These are phyloP conservation scores for Aureobasidium sp. DNA, from an alignment of 2,329 filamentous ascomycete species.

Conservation along the genomic window DNA sequence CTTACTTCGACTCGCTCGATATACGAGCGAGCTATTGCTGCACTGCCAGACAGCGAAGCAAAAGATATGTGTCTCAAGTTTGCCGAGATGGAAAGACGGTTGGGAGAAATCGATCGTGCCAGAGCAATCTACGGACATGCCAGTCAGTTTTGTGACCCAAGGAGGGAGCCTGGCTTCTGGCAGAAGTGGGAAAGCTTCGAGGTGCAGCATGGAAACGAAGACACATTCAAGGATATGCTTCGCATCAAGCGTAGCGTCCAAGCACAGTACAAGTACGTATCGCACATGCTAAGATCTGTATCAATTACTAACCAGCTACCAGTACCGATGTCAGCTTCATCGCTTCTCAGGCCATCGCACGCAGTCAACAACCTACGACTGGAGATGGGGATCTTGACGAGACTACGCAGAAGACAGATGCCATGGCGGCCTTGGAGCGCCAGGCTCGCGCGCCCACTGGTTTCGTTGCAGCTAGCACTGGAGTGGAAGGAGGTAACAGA, in stretches of 20 bases:
- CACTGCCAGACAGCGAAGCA: slow-evolving; percentile 86
- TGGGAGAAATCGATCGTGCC: slow-evolving; percentile 91
- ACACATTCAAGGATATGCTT: slow-evolving; percentile 99
- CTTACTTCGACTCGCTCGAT: slow-evolving; percentile 89
- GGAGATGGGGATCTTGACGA: slow-evolving; percentile 32
- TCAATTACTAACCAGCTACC: slow-evolving; percentile 26
- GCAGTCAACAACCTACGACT: slow-evolving; percentile 45
- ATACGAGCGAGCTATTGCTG: slow-evolving; percentile 90
- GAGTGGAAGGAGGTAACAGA: slow-evolving; percentile 26
- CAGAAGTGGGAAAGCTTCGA: slow-evolving; percentile 95
- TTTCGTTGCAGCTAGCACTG: slow-evolving; percentile 77
- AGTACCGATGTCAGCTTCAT: slow-evolving; percentile 97
- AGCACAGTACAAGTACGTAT: slow-evolving; percentile 78
- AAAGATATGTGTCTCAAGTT: slow-evolving; percentile 99
- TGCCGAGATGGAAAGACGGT: slow-evolving; percentile 85
- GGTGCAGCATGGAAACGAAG: slow-evolving; percentile 95
- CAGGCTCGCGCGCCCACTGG: slow-evolving; percentile 82
- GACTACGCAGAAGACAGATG: slow-evolving; percentile 55
- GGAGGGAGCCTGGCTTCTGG: slow-evolving; percentile 88
- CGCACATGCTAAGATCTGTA: background rate
- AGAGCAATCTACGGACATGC: slow-evolving; percentile 94
- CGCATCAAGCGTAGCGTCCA: slow-evolving; percentile 95
- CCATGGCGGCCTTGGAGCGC: slow-evolving; percentile 81
- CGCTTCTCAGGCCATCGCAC: slow-evolving; percentile 84
- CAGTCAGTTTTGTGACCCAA: slow-evolving; percentile 92